Base-by-base conservation (phyloP, 768 basidiomycete species). In the Tylopilus sp. region DNA sequence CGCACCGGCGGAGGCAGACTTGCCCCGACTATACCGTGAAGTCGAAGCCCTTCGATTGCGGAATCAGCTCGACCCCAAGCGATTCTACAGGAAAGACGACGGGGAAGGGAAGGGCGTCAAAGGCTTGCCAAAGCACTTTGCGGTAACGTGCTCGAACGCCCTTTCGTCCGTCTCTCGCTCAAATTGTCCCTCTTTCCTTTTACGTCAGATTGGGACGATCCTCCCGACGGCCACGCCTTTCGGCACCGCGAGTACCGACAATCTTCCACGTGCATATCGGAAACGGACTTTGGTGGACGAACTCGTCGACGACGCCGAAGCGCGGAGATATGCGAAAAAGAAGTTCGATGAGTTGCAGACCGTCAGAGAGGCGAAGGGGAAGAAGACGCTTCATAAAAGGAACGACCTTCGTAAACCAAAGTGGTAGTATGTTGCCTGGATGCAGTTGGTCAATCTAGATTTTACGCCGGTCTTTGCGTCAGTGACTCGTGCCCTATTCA, bases 11-110 rank as follows among this genome's bases (percentile, higher is more conserved):
- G 87, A 88, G 59, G 82, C 86, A 12, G 90, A 93, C 53, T 73
- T 91, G 15, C 88, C 91, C 31, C 78, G 82, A 33, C 69, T 94
- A 36, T 72, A 92, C 60, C 86, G 88, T 46, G 92, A 97, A 72
- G 86, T 92, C 11, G 89, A 95, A 65, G 87, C 94, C 0, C 73
- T 95, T 50, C 85, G 91, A 26, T 73, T 97, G 42, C 81, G 86
- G 44, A 92, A 92, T 64, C 86, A 91, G 51, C 78, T 97, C 18
- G 94, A 97, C 61, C 92, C 92, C 17, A 97, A 95, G 66, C 80
- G 90, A 20, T 95, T 95, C 71, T 91, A 94, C 71, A 75, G 83
- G 55, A 93, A 90, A 67, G 89, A 93, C 41, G 85, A 87, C 52
- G 87, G 88, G 4, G 89, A 94, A 69, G 82, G 87, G 10, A 87